Evolutionary conservation across 2,329 filamentous ascomycete species (phyloP), one percentile per base, ranked within the genome.

Genomic region (Xylaria sp.): DNA sequence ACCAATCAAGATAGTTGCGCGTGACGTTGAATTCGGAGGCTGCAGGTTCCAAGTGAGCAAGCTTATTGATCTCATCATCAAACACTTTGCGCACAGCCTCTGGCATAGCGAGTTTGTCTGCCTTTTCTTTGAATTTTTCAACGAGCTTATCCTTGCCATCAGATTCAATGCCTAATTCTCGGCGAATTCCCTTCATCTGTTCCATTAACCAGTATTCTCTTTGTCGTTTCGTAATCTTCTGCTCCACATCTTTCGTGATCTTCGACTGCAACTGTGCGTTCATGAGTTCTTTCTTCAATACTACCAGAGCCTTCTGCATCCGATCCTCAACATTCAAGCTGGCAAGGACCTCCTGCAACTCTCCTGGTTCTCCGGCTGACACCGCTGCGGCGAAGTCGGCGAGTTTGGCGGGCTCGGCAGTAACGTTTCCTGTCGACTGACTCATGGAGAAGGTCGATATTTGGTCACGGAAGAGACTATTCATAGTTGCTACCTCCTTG

Each of bases 21-120:
- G 95, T 99, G 45, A 99, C 96, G 70, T 99, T 99, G 78, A 98
- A 99, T 76, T 99, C 95, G 1, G 94, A 98, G 3, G 95, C 95
- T 11, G 94, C 94, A 23, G 95, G 92, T 76, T 99, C 96, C 5
- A 99, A 84, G 74, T 97, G 94, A 8, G 93, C 92, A 46, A 99
- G 86, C 81, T 99, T 99, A 82, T 96, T 97, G 71, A 99, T 85
- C 78, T 99, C 95, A 75, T 99, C 95, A 61, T 99, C 95, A 72
- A 99, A 99, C 2, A 98, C 94, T 79, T 97, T 98, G 76, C 92
- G 92, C 46, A 99, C 95, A 1, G 90, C 90, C 59, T 98, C 95
- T 0, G 95, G 95, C 95, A 99, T 99, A 2, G 94, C 93, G 51
- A 99, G 83, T 75, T 96, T 97, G 74, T 87, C 85, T 0, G 92